phyloP scores from a whole-genome alignment of 139 green algal species.

The Haematococcus lacustris region DNA sequence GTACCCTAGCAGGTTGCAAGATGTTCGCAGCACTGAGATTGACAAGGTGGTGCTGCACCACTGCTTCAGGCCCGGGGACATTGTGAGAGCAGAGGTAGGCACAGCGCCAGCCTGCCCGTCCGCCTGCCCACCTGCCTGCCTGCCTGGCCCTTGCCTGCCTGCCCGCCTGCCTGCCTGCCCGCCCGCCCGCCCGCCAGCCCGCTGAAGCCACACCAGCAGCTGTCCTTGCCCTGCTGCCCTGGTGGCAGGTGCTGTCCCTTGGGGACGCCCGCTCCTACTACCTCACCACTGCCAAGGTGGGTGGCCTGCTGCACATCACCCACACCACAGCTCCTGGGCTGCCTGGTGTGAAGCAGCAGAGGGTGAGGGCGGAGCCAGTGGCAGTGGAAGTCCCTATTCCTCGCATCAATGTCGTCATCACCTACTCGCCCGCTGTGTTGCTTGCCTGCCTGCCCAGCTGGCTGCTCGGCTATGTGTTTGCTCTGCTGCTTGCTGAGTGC shows the following conservation, averaged over 20 bases:
- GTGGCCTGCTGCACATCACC: background rate
- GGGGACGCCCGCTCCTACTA: constrained; percentile 82
- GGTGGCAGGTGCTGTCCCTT: constrained; percentile 57
- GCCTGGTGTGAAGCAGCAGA: too few species aligned
- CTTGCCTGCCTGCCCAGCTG: too few species aligned
- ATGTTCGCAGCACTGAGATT: constrained; percentile 77
- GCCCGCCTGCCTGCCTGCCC: too few species aligned
- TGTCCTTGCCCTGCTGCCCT: background rate
- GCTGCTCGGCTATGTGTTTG: background rate
- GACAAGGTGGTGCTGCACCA: constrained; percentile 78
- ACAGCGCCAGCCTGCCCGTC: background rate
- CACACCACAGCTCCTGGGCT: too few species aligned
- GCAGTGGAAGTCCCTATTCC: too few species aligned
- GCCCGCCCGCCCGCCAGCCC: background rate
- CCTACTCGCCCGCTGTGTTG: background rate
- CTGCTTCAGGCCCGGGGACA: constrained; percentile 86
- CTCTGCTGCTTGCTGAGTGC: background rate
- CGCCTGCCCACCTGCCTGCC: background rate
- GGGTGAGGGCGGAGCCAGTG: too few species aligned
- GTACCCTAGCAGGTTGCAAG: constrained; percentile 57
- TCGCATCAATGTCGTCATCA: too few species aligned
- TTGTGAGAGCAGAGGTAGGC: constrained; percentile 40
- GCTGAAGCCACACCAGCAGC: background rate
- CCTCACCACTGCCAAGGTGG: constrained; percentile 71
- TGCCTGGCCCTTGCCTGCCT: background rate